These are phyloP conservation scores for Teratosphaeria nubilosa DNA, from an alignment of 2,329 filamentous ascomycete genomes.

Conservation along the genomic window DNA sequence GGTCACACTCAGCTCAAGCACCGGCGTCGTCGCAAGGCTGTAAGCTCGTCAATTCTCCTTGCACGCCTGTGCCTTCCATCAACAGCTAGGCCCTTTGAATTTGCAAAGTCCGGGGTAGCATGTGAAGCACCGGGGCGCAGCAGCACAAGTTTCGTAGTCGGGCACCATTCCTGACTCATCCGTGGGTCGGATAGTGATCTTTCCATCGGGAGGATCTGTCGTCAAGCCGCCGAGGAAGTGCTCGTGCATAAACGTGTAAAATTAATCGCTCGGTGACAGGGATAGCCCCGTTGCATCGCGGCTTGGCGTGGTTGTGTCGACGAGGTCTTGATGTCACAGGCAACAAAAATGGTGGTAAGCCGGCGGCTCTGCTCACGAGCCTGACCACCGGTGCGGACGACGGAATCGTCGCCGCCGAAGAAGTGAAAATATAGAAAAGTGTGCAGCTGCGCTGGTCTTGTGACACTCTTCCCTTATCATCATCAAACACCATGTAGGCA, in stretches of 20 bases:
- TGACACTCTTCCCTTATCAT: background rate
- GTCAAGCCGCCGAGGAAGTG: background rate
- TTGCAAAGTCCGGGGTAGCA: background rate
- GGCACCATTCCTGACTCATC: background rate
- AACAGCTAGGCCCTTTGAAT: background rate
- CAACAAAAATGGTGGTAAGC: background rate
- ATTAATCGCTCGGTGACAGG: background rate
- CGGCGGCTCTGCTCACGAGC: background rate
- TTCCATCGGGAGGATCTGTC: background rate
- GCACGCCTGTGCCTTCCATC: background rate
- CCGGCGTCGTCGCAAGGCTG: background rate
- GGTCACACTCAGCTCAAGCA: background rate
- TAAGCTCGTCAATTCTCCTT: background rate
- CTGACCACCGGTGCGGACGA: background rate
- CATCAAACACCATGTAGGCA: background rate
- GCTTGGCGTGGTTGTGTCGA: background rate
- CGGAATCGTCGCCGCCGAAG: background rate
- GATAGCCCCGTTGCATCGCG: background rate
- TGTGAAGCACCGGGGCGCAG: background rate
- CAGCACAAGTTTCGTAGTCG: background rate
- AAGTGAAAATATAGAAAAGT: background rate
- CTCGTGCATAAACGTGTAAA: background rate
- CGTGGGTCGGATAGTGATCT: background rate
- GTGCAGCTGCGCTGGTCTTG: background rate
- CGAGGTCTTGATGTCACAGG: background rate